Percentiles rank a stretch among this genome's conserved stretches.
Evolutionary conservation across 2,329 filamentous ascomycete genomes (phyloP).

Genomic region (Hysterium pulicare): DNA sequence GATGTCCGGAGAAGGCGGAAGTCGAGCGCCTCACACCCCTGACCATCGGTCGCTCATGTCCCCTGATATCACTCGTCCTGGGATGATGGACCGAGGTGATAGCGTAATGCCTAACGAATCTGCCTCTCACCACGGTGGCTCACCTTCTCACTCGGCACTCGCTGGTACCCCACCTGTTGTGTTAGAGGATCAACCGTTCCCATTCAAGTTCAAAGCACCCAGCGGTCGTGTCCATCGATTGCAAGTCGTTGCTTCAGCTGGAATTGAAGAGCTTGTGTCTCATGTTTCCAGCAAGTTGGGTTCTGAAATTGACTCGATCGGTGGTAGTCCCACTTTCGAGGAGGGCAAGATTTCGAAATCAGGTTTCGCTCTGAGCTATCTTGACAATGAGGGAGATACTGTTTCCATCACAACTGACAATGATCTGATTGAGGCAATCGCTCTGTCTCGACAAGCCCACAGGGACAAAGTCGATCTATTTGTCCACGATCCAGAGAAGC

Average conservation of each 20-base stretch:
- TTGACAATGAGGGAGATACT: conserved; percentile 95
- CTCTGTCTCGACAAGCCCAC: conserved; percentile 70
- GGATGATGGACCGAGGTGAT: conserved; percentile 64
- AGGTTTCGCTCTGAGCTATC: conserved; percentile 90
- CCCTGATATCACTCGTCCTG: conserved; percentile 64
- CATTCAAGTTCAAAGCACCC: conserved; percentile 99
- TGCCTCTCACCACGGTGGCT: conserved; percentile 83
- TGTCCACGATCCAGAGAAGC: conserved; percentile 87
- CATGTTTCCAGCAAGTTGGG: conserved; percentile 83
- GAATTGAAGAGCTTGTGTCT: conserved; percentile 73
- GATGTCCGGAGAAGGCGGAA: conserved; percentile 85
- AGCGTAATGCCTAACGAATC: conserved; percentile 92
- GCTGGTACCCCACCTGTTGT: conserved; percentile 55
- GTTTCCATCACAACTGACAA: conserved; percentile 96
- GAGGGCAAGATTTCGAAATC: conserved; percentile 72
- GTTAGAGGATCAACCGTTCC: conserved; percentile 71
- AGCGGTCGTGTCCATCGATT: conserved; percentile 90
- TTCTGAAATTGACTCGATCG: conserved; percentile 75
- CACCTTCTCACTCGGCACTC: conserved; percentile 65
- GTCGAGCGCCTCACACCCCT: conserved; percentile 63
- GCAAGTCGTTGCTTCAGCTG: conserved; percentile 76
- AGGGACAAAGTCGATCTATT: conserved; percentile 96
- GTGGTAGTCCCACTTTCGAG: conserved; percentile 72
- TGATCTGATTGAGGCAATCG: conserved; percentile 85
- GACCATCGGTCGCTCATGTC: conserved; percentile 76